Evolutionary conservation across 192 early-diverging fungal genomes (phyloP).

Genomic region (Coemansia sp.): DNA sequence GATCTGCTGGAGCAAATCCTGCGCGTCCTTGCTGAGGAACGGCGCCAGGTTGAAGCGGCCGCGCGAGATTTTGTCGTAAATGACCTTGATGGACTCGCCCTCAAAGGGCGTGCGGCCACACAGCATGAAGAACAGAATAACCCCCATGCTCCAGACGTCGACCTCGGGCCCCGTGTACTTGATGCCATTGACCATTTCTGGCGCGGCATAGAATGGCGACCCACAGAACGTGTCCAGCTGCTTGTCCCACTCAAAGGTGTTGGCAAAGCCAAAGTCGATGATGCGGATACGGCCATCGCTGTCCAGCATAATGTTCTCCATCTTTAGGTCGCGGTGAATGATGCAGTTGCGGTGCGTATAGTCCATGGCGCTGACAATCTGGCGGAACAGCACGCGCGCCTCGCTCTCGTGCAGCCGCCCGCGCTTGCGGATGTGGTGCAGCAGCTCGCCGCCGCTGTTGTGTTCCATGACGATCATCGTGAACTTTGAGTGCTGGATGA

Average conservation of each 20-base stretch:
- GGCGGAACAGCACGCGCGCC: constrained; percentile 78
- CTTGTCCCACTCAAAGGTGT: constrained; percentile 53
- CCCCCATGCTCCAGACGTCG: constrained; percentile 84
- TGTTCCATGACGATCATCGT: constrained; percentile 87
- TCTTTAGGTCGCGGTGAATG: constrained; percentile 77
- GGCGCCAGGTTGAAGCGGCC: constrained; percentile 59
- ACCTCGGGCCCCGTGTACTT: constrained; percentile 82
- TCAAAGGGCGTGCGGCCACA: constrained; percentile 84
- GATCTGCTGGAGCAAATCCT: constrained; percentile 62
- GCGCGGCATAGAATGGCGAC: constrained; percentile 76
- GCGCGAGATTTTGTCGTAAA: constrained; percentile 76
- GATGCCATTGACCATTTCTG: constrained; percentile 77
- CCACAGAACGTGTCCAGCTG: constrained; percentile 54
- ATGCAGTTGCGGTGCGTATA: constrained; percentile 62
- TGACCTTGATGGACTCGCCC: constrained; percentile 74
- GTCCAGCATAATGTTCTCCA: constrained; percentile 84
- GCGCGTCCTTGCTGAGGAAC: constrained; percentile 49
- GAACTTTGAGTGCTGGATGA: constrained; percentile 70
- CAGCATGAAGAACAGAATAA: constrained; percentile 77
- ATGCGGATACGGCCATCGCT: constrained; percentile 67
- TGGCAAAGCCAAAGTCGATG: constrained; percentile 87
- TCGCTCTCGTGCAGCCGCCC: constrained; percentile 78
- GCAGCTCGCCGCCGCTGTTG: constrained; percentile 77
- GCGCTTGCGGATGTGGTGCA: constrained; percentile 76
- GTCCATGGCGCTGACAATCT: constrained; percentile 73